Conservation (phyloP, 495 filamentous ascomycete genomes). For the Neurospora sp. region DNA sequence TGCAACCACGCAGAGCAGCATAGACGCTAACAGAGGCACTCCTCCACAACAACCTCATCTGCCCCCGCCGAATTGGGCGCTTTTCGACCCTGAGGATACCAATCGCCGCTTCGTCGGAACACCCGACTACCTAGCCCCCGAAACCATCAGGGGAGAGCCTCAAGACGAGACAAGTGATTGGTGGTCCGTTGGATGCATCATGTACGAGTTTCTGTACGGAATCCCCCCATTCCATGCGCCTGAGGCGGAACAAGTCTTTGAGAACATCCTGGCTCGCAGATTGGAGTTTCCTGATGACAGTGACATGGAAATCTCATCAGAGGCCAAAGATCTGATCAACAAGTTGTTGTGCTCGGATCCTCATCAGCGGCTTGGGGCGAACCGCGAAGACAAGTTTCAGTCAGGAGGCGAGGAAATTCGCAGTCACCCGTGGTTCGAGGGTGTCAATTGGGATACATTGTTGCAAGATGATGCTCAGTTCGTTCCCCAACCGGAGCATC, state of each 20-base stretch:
- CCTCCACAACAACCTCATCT: constrained; percentile 63
- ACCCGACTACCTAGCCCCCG: constrained; percentile 92
- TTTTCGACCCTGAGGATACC: constrained; percentile 91
- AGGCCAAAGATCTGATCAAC: constrained; percentile 90
- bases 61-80: constrained; percentile 88
- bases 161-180: constrained; percentile 98
- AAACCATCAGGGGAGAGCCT: constrained; percentile 88
- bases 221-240: constrained; percentile 85
- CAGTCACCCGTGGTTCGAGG: constrained; percentile 78
- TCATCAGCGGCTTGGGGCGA: constrained; percentile 69
- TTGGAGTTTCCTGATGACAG: constrained; percentile 78
- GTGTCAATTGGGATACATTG: constrained; percentile 80
- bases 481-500: constrained; percentile 84
- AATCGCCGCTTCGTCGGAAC: constrained; percentile 93
- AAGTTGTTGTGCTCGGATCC: constrained; percentile 77
- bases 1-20: constrained; percentile 43
- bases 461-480: constrained; percentile 91
- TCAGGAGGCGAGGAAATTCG: constrained; percentile 86
- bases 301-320: constrained; percentile 58
- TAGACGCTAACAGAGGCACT: constrained; percentile 30
- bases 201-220: constrained; percentile 94
- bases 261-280: constrained; percentile 81
- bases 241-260: constrained; percentile 89
- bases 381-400: constrained; percentile 64
- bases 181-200: constrained; percentile 96